Conservation (phyloP, 768 basidiomycete species). For the Tulasnella sp. region DNA sequence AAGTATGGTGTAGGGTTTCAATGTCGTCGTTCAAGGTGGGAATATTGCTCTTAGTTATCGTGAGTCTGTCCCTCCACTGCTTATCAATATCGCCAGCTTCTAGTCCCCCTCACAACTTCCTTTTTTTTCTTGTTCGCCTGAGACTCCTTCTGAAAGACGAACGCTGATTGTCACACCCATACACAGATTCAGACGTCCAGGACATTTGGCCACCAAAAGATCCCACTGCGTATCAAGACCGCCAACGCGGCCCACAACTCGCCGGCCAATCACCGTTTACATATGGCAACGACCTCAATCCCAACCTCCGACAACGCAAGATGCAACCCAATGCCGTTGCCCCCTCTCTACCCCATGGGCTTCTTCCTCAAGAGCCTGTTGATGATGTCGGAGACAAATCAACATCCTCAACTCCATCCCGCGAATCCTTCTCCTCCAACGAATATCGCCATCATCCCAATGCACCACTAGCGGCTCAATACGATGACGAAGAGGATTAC, state of each 20-base stretch:
- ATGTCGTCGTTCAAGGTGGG: background rate
- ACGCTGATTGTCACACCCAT: no score
- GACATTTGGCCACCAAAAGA: slow-evolving; percentile 68
- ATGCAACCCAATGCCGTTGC: background rate
- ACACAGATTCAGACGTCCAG: slow-evolving; percentile 32
- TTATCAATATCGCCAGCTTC: slow-evolving; percentile 6
- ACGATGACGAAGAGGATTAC: slow-evolving; percentile 13
- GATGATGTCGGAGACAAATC: slow-evolving; percentile 35
- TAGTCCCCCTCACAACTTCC: background rate
- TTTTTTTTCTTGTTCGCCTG: slow-evolving; percentile 2
- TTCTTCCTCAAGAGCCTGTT: slow-evolving; percentile 28
- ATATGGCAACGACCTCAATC: slow-evolving; percentile 69
- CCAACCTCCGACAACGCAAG: slow-evolving; percentile 57
- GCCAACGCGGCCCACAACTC: slow-evolving; percentile 27
- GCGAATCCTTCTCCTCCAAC: slow-evolving; percentile 19
- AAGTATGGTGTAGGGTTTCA: slow-evolving; percentile 12
- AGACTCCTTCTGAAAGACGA: no score
- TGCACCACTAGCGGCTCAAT: slow-evolving; percentile 18
- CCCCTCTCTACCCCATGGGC: slow-evolving; percentile 5
- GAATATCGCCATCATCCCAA: slow-evolving; percentile 17
- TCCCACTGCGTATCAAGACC: slow-evolving; percentile 29
- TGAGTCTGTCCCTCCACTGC: background rate
- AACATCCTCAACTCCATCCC: slow-evolving; percentile 19
- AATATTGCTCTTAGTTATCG: background rate
- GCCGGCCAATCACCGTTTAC: slow-evolving; percentile 67